Base-by-base conservation (phyloP, 371 early-diverging fungal genomes). In the Syncephalastrum monosporum region DNA sequence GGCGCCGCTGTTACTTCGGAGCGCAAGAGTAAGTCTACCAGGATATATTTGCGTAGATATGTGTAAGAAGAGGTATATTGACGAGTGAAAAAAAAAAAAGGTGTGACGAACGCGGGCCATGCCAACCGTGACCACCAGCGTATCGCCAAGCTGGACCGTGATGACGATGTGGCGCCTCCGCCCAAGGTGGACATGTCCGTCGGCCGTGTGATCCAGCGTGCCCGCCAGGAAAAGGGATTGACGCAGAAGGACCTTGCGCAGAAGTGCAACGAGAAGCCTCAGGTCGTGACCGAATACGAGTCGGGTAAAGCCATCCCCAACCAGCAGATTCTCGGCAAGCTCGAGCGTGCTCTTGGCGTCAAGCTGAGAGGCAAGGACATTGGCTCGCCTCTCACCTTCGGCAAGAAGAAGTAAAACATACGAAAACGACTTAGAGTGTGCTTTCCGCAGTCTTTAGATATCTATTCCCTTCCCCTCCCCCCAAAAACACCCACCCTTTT, bases 181-280 rank as follows among this genome's bases (percentile, higher is more conserved):
- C 81, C 87, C 54, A 83, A 82, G 57, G 83, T 98, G 2, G 82
- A 86, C 47, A 68, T 89, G 8, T 79, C 84, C 51, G 92, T 95
- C 21, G 90, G 90, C 59, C 89, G 89, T 68, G 92, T 95, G 6
- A 94, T 98, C 64, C 84, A 84, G 64, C 81, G 89, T 65, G 94
- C 84, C 10, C 86, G 97, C 53, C 78, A 81, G 60, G 90, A 82
- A 2, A 89, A 91, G 82, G 71, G 75, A 5, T 48, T 89, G 68
- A 93, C 91, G 19, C 97, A 98, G 70, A 95, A 95, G 88, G 93
- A 95, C 17, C 80, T 97, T 25, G 95, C 90, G 49, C 86, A 78
- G 57, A 73, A 75, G 65, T 83, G 92, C 54, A 92, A 91, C 55
- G 94, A 94, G 65, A 92, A 91, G 82, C 86, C 86, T 65, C 88